Base-by-base conservation (phyloP, 768 basidiomycete species). In the Mycena filopes region DNA sequence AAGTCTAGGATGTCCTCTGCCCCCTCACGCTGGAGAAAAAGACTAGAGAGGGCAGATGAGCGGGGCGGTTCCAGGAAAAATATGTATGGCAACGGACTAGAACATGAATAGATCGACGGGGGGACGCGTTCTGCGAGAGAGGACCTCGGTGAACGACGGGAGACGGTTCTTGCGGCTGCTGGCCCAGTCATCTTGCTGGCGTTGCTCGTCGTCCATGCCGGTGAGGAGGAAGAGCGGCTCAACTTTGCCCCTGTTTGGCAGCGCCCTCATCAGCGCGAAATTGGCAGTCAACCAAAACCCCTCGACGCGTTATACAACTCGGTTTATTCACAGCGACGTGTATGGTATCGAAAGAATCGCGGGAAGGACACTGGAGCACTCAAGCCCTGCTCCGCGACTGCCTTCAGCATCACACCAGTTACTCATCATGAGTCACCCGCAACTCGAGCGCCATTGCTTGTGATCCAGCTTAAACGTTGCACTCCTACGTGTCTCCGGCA, bases 81-180 rank as follows among this genome's bases (percentile, higher is more conserved):
- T 26, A n/a, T 48, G 42, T 21, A 36, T 38, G 18, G 61, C 13
- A 47, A 92, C 93, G 79, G 74, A 98, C 96, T 97, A 97, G 83
- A 98, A 97, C 92, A 96, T 97, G 84, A 98, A 99, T 57, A 99
- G 84, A 82, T 99, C 98, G 33, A 99, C 95, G 21, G 98, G 98
- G 0, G 98, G 95, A 65, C 93, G 82, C 36, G 97, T 98, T 74
- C 92, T 86, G 71, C 97, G 85, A 21, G 93, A 93, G 29, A 99
- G 85, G 50, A 98, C 96, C 81, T 99, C 95, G 25, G 89, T 87
- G 72, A 95, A 94, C 31, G 93, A 90, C n/a, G 93, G 93, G 16
- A 95, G 83, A 72, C 93, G 87, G 74, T 92, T 87, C 80, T 84
- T 85, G 77, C 92, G 87, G 75, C 81, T 88, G 66, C 78, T 83